These are phyloP conservation scores for Nothophytophthora sp. DNA, from an alignment of 352 stramenopile genomes.

Conservation along the genomic window DNA sequence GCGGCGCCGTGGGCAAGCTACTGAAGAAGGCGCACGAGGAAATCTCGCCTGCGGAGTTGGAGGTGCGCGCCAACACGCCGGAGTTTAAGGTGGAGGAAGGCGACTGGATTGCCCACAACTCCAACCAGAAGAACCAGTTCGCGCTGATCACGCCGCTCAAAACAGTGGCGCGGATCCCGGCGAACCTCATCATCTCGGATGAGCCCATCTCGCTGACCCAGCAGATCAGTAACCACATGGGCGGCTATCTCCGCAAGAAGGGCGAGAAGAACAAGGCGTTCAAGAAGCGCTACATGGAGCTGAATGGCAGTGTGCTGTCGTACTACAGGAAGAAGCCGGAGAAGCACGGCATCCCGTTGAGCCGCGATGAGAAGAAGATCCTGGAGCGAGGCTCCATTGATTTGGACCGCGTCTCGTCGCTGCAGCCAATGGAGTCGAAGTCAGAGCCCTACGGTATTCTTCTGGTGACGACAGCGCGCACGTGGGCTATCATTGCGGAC, in stretches of 20 bases:
- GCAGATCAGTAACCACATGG: conserved; percentile 55
- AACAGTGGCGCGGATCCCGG: conserved; percentile 74
- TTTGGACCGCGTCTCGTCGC: conserved; percentile 75
- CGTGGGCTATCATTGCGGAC: conserved; percentile 76
- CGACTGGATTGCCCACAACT: conserved; percentile 87
- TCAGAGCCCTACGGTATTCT: conserved; percentile 75
- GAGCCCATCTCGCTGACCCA: conserved; percentile 34
- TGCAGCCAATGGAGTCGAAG: conserved; percentile 73
- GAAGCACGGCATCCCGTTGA: conserved; percentile 74
- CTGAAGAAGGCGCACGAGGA: conserved; percentile 80
- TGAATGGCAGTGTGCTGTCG: conserved; percentile 66
- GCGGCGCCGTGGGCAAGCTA: conserved; percentile 69
- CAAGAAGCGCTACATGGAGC: conserved; percentile 85
- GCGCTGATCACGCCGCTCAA: conserved; percentile 82
- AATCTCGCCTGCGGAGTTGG: conserved; percentile 79
- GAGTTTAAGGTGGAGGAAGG: conserved; percentile 86
- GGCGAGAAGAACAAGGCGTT: conserved; percentile 85
- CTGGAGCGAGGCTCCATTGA: conserved; percentile 77
- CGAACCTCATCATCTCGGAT: conserved; percentile 69
- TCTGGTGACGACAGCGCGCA: conserved; percentile 75
- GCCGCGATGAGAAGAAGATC: conserved; percentile 71
- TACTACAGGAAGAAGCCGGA: conserved; percentile 90
- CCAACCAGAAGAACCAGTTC: conserved; percentile 76
- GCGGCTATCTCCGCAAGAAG: conserved; percentile 78
- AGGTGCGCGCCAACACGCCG: conserved; percentile 88